Conservation (phyloP, 805 yeast genomes). For the Ogataea minuta region DNA sequence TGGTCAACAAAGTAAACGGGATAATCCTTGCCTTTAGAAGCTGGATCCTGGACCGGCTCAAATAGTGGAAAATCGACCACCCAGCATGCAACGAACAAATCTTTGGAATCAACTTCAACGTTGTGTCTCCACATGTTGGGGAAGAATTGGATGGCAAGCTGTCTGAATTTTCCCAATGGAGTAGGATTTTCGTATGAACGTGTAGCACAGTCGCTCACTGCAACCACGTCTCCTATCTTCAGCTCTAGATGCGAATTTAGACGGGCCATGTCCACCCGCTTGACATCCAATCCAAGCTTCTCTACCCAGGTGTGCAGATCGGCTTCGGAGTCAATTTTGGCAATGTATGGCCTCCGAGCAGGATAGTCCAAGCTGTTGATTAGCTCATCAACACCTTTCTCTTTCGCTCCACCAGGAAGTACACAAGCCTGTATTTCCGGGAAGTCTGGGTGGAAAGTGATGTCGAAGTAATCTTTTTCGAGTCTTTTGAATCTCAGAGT, state of each 20-base stretch:
- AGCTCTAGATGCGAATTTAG: slow-evolving; percentile 41
- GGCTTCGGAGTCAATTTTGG: slow-evolving; percentile 45
- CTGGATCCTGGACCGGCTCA: slow-evolving; percentile 58
- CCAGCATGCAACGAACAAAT: slow-evolving; percentile 71
- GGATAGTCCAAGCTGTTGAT: slow-evolving; percentile 46
- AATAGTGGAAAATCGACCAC: slow-evolving; percentile 91
- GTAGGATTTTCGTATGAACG: slow-evolving; percentile 90
- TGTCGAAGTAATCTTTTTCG: slow-evolving; percentile 42
- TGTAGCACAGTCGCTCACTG: slow-evolving; percentile 70
- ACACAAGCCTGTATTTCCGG: slow-evolving; percentile 76
- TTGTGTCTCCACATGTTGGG: slow-evolving; percentile 52
- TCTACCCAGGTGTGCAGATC: slow-evolving; percentile 46
- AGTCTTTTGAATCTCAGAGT: slow-evolving; percentile 44
- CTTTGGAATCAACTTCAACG: slow-evolving; percentile 21
- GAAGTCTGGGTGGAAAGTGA: slow-evolving; percentile 41
- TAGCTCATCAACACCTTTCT: slow-evolving; percentile 36
- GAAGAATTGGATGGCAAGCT: slow-evolving; percentile 56
- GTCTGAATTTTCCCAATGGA: slow-evolving; percentile 85
- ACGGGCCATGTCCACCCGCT: slow-evolving; percentile 3
- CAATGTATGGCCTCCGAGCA: slow-evolving; percentile 55
- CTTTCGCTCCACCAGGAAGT: slow-evolving; percentile 46
- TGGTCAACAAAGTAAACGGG: slow-evolving; percentile 56
- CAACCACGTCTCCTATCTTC: slow-evolving; percentile 69
- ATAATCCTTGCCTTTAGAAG: slow-evolving; percentile 35
- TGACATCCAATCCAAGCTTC: slow-evolving; percentile 20